phyloP scores from a whole-genome alignment of 768 basidiomycete genomes.

The Mycena rosella region DNA sequence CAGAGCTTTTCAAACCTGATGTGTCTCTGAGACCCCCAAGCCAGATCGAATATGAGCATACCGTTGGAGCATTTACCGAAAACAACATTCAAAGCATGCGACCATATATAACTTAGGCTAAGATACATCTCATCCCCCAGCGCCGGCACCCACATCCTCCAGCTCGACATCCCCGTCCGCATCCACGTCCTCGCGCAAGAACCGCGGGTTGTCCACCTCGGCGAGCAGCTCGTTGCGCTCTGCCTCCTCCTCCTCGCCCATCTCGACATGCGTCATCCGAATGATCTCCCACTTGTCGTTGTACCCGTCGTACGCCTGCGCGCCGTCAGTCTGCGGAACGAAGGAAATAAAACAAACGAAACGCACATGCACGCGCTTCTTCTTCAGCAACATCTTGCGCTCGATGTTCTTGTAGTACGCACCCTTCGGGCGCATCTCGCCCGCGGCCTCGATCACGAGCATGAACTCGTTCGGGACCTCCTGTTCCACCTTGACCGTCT shows the following conservation, averaged over 20 bases:
- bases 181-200: slow-evolving; percentile 64
- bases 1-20: no score
- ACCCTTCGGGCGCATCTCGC: slow-evolving; percentile 61
- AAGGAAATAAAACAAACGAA: background rate
- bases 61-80: no score
- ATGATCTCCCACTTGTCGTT: slow-evolving; percentile 88
- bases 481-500: slow-evolving; percentile 88
- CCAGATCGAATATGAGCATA: no score
- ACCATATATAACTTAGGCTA: background rate
- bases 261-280: slow-evolving; percentile 75
- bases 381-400: slow-evolving; percentile 89
- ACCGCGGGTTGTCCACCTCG: slow-evolving; percentile 82
- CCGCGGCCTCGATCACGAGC: slow-evolving; percentile 76
- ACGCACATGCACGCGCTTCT: slow-evolving; percentile 83
- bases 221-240: slow-evolving; percentile 85
- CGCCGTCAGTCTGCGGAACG: background rate
- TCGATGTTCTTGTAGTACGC: slow-evolving; percentile 92
- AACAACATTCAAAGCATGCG: background rate
- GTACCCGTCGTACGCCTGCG: slow-evolving; percentile 75
- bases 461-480: slow-evolving; percentile 89
- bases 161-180: slow-evolving; percentile 76
- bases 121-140: slow-evolving; percentile 44
- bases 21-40: no score
- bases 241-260: slow-evolving; percentile 80
- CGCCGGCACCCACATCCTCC: slow-evolving; percentile 47